Evolutionary conservation across 2,329 filamentous ascomycete species (phyloP).

Genomic region (Biscogniauxia marginata): DNA sequence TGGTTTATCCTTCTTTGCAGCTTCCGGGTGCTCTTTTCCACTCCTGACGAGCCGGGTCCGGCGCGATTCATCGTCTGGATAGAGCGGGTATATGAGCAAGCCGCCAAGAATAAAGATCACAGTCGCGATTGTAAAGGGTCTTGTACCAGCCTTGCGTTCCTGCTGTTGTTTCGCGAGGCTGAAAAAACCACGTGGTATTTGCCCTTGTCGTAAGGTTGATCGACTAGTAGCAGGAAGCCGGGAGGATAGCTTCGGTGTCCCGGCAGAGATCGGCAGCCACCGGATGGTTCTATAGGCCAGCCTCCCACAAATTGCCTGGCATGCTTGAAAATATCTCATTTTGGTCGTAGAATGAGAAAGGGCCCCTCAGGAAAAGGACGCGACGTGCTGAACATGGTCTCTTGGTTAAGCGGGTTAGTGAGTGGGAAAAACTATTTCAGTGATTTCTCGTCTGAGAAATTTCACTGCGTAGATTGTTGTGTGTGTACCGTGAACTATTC

Average conservation of each 20-base stretch:
- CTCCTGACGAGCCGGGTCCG: slow-evolving; percentile 19
- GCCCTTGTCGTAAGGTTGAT: slow-evolving; percentile 13
- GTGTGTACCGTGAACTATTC: too few species aligned
- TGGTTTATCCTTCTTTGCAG: slow-evolving; percentile 11
- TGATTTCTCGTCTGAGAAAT: too few species aligned
- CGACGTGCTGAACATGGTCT: slow-evolving; percentile 17
- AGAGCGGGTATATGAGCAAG: slow-evolving; percentile 39
- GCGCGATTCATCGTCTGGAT: slow-evolving; percentile 37
- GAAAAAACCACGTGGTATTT: slow-evolving; percentile 28
- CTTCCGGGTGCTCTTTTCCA: slow-evolving; percentile 11
- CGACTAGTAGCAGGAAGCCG: slow-evolving; percentile 2
- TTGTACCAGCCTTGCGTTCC: slow-evolving; percentile 26
- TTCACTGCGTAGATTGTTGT: too few species aligned
- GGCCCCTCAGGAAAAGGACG: slow-evolving; percentile 8
- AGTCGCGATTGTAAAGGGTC: slow-evolving; percentile 28
- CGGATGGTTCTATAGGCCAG: slow-evolving; percentile 12
- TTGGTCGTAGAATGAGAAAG: slow-evolving; percentile 12
- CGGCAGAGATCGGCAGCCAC: slow-evolving; percentile 13
- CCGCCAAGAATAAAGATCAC: slow-evolving; percentile 33
- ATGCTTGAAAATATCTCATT: slow-evolving; percentile 17
- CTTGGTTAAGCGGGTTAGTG: neutral
- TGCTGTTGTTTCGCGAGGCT: slow-evolving; percentile 18
- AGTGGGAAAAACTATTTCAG: neutral
- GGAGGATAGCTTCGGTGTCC: slow-evolving; percentile 2
- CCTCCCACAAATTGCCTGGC: slow-evolving; percentile 13